Base-by-base conservation (phyloP, 345 rosid species). In the Pugionium cornutum region DNA sequence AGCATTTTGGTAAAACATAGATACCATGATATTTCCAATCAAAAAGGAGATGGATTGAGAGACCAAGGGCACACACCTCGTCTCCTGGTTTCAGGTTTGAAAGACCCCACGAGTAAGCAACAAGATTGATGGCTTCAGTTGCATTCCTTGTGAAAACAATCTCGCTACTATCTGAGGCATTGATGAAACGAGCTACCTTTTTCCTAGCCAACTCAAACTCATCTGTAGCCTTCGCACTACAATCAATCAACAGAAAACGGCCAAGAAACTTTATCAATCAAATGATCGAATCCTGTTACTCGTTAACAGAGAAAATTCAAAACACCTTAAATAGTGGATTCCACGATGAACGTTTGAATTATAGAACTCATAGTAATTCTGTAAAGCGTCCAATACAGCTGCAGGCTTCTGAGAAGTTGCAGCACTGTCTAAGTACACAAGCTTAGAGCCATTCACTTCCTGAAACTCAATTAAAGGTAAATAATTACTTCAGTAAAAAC, bases 331-430 rank as follows among this genome's bases (percentile, higher is more conserved):
- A 72, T 68, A 86, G 48, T 92, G 97, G 69, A 88, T 85, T 67
- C 95, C 98, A 9, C 97, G 68, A 54, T 92, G 98, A 42, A 89
- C 97, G 53, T 92, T 92, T 3, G 98, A 87, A 83, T 92, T 89
- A 57, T 82, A 83, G 55, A 82, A 63, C 73, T 81, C 86, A 9
- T 89, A 92, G 69, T 92, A 92, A 7, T 76, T 77, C 77, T 80
- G 88, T 43, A 92, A 72, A 9, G 97, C 84, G 10, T 89, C 85
- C 75, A 92, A 46, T 30, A 92, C 96, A 30, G 79, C 69, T 41
- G 55, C 56, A 2, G 98, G 98, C 69, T 92, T 92, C 80, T 92
- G 98, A 34, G 98, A 92, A 42, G 97, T 92, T n/a, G 98, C 97
- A 25, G 94, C 98, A 69, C 82, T 92, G 69, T 92, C 98, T 55